phyloP scores from a whole-genome alignment of 495 filamentous ascomycete species.

The Acidiella bohemica region DNA sequence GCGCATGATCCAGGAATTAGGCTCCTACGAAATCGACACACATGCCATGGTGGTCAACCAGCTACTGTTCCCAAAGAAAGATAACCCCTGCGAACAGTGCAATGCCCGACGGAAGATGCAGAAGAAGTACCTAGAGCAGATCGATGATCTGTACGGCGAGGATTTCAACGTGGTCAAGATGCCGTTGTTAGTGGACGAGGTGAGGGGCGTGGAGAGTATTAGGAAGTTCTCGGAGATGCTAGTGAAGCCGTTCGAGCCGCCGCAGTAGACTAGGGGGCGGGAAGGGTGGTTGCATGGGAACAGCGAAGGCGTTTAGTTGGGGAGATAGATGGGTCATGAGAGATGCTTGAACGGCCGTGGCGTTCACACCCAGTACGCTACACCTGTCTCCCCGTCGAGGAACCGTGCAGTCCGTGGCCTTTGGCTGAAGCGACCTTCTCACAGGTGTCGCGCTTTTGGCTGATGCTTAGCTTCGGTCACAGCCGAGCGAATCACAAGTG shows the following conservation, averaged over 20 bases:
- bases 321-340: too few species aligned
- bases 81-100: conserved; percentile 85
- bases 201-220: conserved; percentile 84
- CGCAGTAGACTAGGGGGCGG: too few species aligned
- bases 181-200: conserved; percentile 88
- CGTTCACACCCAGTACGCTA: too few species aligned
- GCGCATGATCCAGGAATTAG: conserved; percentile 97
- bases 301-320: too few species aligned
- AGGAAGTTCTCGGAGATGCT: conserved; percentile 94
- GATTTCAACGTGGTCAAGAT: conserved; percentile 94
- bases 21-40: conserved; percentile 86
- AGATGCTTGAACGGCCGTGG: too few species aligned
- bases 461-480: too few species aligned
- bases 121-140: conserved; percentile 98
- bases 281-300: too few species aligned
- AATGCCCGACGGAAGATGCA: conserved; percentile 94
- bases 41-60: conserved; percentile 98
- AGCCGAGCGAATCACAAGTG: too few species aligned
- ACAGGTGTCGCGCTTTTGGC: too few species aligned
- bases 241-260: conserved; percentile 68
- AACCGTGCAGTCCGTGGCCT: too few species aligned
- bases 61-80: conserved; percentile 79
- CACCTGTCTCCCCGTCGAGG: too few species aligned
- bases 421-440: too few species aligned
- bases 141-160: conserved; percentile 96